Percentiles rank a stretch among this genome's conserved stretches.
Conservation (phyloP, 2,329 filamentous ascomycete genomes). For the Xylariaceae sp. region DNA sequence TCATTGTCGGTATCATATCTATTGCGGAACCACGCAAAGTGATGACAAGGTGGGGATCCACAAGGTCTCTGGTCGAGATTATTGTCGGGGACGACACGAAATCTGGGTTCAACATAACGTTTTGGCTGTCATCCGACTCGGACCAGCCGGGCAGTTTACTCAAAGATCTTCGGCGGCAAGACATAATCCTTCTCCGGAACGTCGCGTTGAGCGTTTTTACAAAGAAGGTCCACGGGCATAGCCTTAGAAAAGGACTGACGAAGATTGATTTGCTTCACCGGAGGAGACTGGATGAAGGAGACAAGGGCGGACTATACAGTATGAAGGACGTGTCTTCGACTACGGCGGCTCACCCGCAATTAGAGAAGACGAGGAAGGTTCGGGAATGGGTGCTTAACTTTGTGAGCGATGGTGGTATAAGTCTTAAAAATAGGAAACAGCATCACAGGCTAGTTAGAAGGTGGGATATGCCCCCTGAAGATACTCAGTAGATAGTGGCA, state of each 20-base stretch:
- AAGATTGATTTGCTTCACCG: slow-evolving; percentile 71
- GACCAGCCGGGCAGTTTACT: slow-evolving; percentile 29
- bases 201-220: slow-evolving; percentile 79
- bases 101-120: slow-evolving; percentile 79
- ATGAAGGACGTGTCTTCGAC: slow-evolving; percentile 52
- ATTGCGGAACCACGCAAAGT: slow-evolving; percentile 71
- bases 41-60: slow-evolving; percentile 66
- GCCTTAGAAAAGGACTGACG: slow-evolving; percentile 73
- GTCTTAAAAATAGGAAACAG: slow-evolving; percentile 35
- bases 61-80: slow-evolving; percentile 74
- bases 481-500: slow-evolving; percentile 39
- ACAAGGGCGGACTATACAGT: slow-evolving; percentile 63
- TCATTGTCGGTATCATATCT: slow-evolving; percentile 81
- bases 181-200: slow-evolving; percentile 80
- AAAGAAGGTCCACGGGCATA: slow-evolving; percentile 83
- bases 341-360: slow-evolving; percentile 52
- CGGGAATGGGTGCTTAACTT: slow-evolving; percentile 78
- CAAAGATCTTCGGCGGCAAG: slow-evolving; percentile 65
- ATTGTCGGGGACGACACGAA: slow-evolving; percentile 85
- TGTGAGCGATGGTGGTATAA: slow-evolving; percentile 54
- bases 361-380: slow-evolving; percentile 69
- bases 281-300: slow-evolving; percentile 56
- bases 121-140: slow-evolving; percentile 69
- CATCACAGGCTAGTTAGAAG: slow-evolving; percentile 36
- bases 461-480: slow-evolving; percentile 42